Conservation (phyloP, 371 early-diverging fungal genomes). For the Haplosporangium sp. region DNA sequence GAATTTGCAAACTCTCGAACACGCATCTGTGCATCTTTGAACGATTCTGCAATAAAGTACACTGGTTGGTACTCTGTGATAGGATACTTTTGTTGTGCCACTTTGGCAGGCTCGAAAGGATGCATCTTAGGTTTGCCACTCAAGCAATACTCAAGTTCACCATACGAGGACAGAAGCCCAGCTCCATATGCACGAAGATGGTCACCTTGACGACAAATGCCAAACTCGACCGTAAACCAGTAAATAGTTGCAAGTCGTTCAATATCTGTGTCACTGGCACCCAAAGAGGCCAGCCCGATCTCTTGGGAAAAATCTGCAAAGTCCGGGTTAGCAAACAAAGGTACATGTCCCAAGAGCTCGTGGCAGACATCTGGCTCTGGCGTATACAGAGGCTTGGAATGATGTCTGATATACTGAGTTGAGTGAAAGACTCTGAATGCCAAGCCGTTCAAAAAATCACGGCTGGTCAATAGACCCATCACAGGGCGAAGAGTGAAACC, state of each 20-base stretch:
- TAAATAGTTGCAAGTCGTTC: conserved; percentile 91
- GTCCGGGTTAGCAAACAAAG: conserved; percentile 94
- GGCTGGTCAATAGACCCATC: conserved; percentile 92
- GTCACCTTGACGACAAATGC: conserved; percentile 86
- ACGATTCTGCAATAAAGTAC: conserved; percentile 96
- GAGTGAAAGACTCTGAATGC: conserved; percentile 97
- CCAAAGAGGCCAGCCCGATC: conserved; percentile 94
- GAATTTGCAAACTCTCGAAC: conserved; percentile 87
- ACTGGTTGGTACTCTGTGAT: conserved; percentile 95
- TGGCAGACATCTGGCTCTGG: conserved; percentile 96
- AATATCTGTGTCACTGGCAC: conserved; percentile 92
- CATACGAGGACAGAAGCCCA: conserved; percentile 93
- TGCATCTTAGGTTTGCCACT: conserved; percentile 84
- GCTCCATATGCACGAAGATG: conserved; percentile 93
- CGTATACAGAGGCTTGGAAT: conserved; percentile 92
- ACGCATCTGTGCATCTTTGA: conserved; percentile 91
- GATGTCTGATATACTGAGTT: conserved; percentile 96
- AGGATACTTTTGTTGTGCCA: conserved; percentile 88
- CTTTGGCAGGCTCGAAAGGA: conserved; percentile 88
- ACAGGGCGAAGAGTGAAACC: conserved; percentile 96
- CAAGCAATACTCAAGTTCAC: conserved; percentile 90
- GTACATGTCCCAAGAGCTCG: conserved; percentile 86
- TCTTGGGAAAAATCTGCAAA: conserved; percentile 97
- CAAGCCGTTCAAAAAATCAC: conserved; percentile 95
- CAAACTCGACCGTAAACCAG: conserved; percentile 97